A percentile compares a stretch with the other conserved stretches of the same genome.
Evolutionary conservation across 495 filamentous ascomycete genomes (phyloP).

Genomic region (Margaritispora aquatica): DNA sequence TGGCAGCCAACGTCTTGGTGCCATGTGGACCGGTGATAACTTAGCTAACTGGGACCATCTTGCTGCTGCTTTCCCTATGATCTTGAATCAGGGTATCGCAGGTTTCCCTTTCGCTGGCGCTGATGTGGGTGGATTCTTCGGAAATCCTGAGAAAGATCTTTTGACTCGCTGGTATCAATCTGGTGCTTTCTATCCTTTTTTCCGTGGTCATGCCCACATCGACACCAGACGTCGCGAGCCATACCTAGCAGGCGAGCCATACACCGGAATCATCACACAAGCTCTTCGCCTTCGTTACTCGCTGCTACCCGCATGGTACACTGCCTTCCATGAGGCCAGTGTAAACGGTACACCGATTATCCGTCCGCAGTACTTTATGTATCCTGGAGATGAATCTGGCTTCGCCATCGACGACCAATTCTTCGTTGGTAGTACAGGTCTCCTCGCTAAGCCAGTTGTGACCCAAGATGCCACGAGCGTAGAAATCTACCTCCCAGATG

Average conservation of each 20-base stretch:
- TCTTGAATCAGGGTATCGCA: slow-evolving; percentile 82
- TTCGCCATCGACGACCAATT: slow-evolving; percentile 90
- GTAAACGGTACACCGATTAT: slow-evolving; percentile 80
- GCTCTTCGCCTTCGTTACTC: slow-evolving; percentile 85
- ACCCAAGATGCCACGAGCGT: slow-evolving; percentile 63
- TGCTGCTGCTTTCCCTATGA: slow-evolving; percentile 79
- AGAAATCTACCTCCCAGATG: slow-evolving; percentile 80
- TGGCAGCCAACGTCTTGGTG: slow-evolving; percentile 80
- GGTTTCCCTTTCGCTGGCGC: slow-evolving; percentile 94
- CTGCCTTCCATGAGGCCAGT: slow-evolving; percentile 85
- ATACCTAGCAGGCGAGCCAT: slow-evolving; percentile 79
- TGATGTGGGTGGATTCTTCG: slow-evolving; percentile 97
- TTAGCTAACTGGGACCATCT: slow-evolving; percentile 91
- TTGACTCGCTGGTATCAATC: slow-evolving; percentile 94
- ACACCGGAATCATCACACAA: slow-evolving; percentile 77
- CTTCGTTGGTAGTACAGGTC: slow-evolving; percentile 78
- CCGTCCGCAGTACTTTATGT: slow-evolving; percentile 84
- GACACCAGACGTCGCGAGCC: slow-evolving; percentile 92
- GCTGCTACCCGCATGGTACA: slow-evolving; percentile 92
- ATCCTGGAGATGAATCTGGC: slow-evolving; percentile 79
- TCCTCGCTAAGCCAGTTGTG: slow-evolving; percentile 84
- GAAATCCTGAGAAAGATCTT: slow-evolving; percentile 87
- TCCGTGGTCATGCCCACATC: slow-evolving; percentile 96
- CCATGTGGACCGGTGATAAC: slow-evolving; percentile 99
- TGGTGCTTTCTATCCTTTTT: slow-evolving; percentile 97